phyloP scores from a whole-genome alignment of 2,329 filamentous ascomycete genomes.

The Colletotrichum sp. region DNA sequence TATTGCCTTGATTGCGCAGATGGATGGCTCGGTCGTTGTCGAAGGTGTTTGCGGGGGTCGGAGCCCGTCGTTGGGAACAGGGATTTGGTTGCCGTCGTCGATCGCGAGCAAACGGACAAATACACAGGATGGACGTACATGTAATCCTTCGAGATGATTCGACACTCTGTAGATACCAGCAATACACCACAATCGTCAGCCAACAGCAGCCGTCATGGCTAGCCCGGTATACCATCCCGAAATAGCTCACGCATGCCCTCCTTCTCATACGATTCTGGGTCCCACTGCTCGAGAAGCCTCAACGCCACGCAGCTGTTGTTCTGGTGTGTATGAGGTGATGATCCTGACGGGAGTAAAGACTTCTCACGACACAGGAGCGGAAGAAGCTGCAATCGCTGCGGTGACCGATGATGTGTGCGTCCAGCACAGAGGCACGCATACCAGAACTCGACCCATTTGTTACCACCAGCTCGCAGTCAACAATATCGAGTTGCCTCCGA shows the following conservation, averaged over 20 bases:
- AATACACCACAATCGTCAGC: neutral
- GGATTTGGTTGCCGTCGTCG: neutral
- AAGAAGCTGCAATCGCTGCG: neutral
- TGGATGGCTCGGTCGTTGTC: neutral
- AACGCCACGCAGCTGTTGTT: neutral
- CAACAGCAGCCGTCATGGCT: accelerated
- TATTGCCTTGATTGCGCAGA: neutral
- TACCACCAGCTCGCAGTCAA: neutral
- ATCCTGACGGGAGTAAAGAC: neutral
- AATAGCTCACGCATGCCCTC: neutral
- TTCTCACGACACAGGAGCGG: neutral
- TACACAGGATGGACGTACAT: neutral
- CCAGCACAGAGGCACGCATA: neutral
- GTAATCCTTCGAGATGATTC: neutral
- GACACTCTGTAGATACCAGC: neutral
- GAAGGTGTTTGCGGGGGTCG: neutral
- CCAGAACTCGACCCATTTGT: neutral
- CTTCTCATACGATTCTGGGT: neutral
- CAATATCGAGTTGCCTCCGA: neutral
- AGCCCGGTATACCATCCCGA: neutral
- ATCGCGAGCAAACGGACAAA: neutral
- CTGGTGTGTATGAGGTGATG: neutral
- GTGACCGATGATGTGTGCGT: neutral
- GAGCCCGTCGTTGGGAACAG: neutral
- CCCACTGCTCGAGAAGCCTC: neutral